Conservation (phyloP, 192 early-diverging fungal genomes). For the Phycomyces nitens region DNA sequence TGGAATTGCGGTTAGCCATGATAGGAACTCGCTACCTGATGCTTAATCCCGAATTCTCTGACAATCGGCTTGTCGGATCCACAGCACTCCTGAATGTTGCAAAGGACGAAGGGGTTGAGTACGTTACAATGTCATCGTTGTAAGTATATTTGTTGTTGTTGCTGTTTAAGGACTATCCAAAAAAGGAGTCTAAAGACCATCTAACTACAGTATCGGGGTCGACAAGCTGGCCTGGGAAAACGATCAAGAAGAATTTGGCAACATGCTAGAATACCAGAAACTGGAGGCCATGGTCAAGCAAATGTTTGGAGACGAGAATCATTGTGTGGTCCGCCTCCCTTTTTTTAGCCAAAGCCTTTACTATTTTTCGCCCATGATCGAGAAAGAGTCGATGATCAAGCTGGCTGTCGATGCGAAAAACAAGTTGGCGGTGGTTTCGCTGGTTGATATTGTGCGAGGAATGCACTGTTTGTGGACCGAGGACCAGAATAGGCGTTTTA, state of each 20-base stretch:
- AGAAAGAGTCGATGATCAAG: not conserved
- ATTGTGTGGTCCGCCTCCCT: constrained; percentile 3
- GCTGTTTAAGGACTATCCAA: not conserved
- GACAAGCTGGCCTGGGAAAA: not conserved
- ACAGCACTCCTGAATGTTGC: not conserved
- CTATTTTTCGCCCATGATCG: constrained; percentile 18
- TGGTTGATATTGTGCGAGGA: not conserved
- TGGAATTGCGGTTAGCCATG: not conserved
- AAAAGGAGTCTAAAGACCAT: not conserved
- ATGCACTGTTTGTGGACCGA: not conserved
- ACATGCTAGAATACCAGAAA: not conserved
- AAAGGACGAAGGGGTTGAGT: not conserved
- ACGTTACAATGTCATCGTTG: constrained; percentile 7
- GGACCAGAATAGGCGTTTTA: not conserved
- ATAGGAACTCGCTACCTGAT: not conserved
- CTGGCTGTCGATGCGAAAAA: not conserved
- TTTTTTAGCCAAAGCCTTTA: constrained; percentile 9
- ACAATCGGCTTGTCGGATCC: not conserved
- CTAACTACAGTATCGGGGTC: constrained; percentile 7
- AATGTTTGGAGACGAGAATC: not conserved
- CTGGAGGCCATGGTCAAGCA: not conserved
- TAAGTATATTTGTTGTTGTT: constrained; percentile 8
- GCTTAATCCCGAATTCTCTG: constrained; percentile 3
- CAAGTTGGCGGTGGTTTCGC: not conserved
- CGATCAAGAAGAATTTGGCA: not conserved